phyloP scores from a whole-genome alignment of 2,329 filamentous ascomycete genomes.

The Colletotrichum eleusines region DNA sequence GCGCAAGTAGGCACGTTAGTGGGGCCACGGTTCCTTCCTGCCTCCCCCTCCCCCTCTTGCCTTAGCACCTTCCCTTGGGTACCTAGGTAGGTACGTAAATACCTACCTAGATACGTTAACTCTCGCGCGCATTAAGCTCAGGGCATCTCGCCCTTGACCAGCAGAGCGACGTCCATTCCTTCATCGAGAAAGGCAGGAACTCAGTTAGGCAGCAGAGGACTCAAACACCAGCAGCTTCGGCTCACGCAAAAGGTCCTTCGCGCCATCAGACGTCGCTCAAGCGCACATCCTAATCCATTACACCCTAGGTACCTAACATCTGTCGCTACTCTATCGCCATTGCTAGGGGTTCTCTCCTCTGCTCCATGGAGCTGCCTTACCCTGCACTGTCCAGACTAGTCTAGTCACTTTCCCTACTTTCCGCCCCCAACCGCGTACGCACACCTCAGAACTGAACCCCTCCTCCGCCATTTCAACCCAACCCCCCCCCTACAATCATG shows the following conservation, averaged over 20 bases:
- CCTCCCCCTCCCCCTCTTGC: not conserved
- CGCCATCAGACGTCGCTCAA: slow-evolving; percentile 34
- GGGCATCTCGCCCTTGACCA: slow-evolving; percentile 25
- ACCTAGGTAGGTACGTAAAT: not conserved
- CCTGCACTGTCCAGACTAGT: slow-evolving; percentile 5
- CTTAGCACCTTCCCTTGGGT: not conserved
- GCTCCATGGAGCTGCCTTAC: slow-evolving; percentile 10
- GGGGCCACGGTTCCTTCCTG: slow-evolving; percentile 26
- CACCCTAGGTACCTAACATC: not conserved
- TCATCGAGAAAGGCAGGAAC: slow-evolving; percentile 29
- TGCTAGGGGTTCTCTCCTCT: slow-evolving; percentile 15
- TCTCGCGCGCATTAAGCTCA: slow-evolving; percentile 1
- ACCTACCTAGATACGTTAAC: not conserved
- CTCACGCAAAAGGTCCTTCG: slow-evolving; percentile 17
- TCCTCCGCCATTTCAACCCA: slow-evolving; percentile 33
- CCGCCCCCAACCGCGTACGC: slow-evolving; percentile 30
- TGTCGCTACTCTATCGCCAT: slow-evolving; percentile 32
- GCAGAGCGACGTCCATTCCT: slow-evolving; percentile 36
- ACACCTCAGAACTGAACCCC: slow-evolving; percentile 33
- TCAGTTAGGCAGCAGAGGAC: slow-evolving; percentile 40
- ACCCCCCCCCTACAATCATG: slow-evolving; percentile 37
- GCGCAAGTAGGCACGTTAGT: slow-evolving; percentile 27
- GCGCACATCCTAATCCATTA: slow-evolving; percentile 20
- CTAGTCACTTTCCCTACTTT: slow-evolving; percentile 38
- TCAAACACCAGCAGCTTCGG: not conserved